Conservation (phyloP, 139 green algal genomes). For the Tetraselmis striata region DNA sequence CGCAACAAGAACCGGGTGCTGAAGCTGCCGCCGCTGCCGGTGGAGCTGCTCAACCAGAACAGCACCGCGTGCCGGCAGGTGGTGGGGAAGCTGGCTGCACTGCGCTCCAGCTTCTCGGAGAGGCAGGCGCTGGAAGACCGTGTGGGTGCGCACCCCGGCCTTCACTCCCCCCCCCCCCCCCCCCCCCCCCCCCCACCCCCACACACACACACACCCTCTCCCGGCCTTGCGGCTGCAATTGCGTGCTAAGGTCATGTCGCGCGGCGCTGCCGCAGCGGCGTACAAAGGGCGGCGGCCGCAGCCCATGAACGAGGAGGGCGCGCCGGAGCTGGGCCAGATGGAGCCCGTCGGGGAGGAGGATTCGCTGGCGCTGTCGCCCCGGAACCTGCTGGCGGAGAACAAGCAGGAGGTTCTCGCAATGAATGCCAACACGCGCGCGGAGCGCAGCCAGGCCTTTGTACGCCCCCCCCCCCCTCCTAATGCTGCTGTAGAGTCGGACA, state of each 20-base stretch:
- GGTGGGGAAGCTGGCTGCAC: neutral
- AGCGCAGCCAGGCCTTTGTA: neutral
- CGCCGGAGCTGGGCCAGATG: neutral
- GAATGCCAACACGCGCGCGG: neutral
- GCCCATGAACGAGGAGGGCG: neutral
- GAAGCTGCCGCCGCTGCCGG: neutral
- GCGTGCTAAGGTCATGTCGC: too few species aligned
- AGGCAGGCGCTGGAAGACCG: neutral
- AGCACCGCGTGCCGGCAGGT: neutral
- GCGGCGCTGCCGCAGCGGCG: too few species aligned
- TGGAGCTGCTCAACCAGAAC: neutral
- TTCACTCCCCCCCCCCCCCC: too few species aligned
- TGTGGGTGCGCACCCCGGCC: neutral
- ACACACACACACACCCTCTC: neutral
- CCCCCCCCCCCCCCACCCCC: neutral
- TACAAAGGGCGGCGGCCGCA: neutral
- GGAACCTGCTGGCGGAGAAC: neutral
- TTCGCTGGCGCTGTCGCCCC: neutral
- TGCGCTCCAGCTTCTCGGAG: neutral
- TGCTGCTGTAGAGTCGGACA: too few species aligned
- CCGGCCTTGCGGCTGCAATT: neutral
- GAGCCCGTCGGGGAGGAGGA: neutral
- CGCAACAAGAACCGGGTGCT: neutral
- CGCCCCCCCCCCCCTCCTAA: neutral
- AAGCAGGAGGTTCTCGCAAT: neutral